These are phyloP conservation scores for Penicillium hordei DNA, from an alignment of 2,329 filamentous ascomycete species.

Conservation along the genomic window DNA sequence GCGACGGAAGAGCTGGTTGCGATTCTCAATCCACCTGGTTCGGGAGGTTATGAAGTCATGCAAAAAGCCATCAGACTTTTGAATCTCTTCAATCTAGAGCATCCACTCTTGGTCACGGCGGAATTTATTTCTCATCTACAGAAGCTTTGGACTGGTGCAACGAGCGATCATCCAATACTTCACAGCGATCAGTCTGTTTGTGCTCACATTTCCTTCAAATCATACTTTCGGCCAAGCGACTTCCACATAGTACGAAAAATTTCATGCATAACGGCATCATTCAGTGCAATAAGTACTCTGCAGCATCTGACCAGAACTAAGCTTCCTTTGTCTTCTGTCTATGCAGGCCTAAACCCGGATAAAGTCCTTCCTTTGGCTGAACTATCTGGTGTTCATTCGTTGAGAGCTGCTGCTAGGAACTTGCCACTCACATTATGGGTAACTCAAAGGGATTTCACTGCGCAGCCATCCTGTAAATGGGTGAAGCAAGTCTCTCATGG, in stretches of 20 bases:
- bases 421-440: neutral
- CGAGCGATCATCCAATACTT: neutral
- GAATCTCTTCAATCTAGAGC: neutral
- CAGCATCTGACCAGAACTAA: neutral
- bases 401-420: neutral
- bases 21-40: neutral
- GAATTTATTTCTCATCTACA: neutral
- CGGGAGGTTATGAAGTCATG: neutral
- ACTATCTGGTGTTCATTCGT: neutral
- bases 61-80: neutral
- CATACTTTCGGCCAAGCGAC: neutral
- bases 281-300: neutral
- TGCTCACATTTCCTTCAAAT: slow-evolving; percentile 4
- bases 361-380: neutral
- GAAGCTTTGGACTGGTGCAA: neutral
- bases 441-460: neutral
- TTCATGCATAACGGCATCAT: slow-evolving; percentile 1
- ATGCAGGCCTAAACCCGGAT: neutral
- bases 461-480: neutral
- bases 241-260: neutral
- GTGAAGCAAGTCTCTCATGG: neutral
- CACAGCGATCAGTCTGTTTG: neutral
- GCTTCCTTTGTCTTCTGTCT: neutral
- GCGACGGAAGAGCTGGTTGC: neutral
- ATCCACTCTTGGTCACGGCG: neutral